These are phyloP conservation scores for Aureobasidium pullulans DNA, from an alignment of 2,329 filamentous ascomycete species.

Conservation along the genomic window DNA sequence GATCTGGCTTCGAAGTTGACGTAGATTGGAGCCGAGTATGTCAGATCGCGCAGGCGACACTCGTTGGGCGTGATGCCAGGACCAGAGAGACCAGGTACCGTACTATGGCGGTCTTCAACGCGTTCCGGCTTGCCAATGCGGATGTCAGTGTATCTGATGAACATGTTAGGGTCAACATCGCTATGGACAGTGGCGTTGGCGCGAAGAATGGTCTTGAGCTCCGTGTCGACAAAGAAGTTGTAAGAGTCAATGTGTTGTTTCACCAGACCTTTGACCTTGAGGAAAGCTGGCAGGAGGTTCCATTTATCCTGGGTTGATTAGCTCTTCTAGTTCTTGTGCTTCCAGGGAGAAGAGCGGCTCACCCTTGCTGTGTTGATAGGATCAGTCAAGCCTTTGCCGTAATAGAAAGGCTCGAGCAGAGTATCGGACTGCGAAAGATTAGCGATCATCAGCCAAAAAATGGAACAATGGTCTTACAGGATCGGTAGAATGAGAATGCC, in stretches of 20 bases:
- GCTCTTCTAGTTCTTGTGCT: neutral
- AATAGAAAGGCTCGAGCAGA: constrained; percentile 62
- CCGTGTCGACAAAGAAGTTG: constrained; percentile 95
- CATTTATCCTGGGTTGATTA: constrained; percentile 66
- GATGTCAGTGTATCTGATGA: constrained; percentile 65
- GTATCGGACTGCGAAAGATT: constrained; percentile 37
- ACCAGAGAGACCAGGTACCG: constrained; percentile 27
- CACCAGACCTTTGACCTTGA: constrained; percentile 93
- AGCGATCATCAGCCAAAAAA: neutral
- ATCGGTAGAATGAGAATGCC: constrained; percentile 15
- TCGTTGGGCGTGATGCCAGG: constrained; percentile 75
- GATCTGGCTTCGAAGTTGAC: constrained; percentile 59
- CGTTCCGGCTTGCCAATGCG: constrained; percentile 76
- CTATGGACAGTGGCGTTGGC: constrained; percentile 83
- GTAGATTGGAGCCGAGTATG: constrained; percentile 90
- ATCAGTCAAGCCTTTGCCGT: constrained; percentile 59
- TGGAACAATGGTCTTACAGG: neutral
- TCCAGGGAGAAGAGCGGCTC: neutral
- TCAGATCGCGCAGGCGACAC: constrained; percentile 91
- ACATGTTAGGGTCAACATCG: constrained; percentile 88
- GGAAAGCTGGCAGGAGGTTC: constrained; percentile 91
- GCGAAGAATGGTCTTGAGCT: constrained; percentile 93
- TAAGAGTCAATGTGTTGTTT: constrained; percentile 99
- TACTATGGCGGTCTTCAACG: constrained; percentile 61
- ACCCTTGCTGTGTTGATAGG: constrained; percentile 58